Percentiles rank a stretch among this genome's conserved stretches.
Conservation (phyloP, 2,329 filamentous ascomycete genomes). For the Diaporthe batatas region DNA sequence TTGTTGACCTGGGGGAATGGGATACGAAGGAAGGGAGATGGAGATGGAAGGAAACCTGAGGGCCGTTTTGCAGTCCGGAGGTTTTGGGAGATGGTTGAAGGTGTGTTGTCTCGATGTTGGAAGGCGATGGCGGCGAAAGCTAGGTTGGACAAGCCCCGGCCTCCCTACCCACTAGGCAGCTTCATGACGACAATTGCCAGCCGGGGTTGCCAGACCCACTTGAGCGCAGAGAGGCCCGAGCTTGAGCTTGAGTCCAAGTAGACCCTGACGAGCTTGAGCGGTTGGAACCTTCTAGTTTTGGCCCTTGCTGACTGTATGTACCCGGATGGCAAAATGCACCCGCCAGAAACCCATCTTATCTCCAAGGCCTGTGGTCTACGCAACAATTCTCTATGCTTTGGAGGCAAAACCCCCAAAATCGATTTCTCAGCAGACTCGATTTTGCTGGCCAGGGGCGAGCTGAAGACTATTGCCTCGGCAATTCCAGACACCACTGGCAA, state of each 20-base stretch:
- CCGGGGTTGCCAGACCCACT: constrained; percentile 33
- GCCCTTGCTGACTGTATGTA: neutral
- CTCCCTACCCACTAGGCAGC: constrained; percentile 38
- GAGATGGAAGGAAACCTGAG: constrained; percentile 22
- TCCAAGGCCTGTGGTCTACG: neutral
- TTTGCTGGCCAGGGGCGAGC: constrained; percentile 11
- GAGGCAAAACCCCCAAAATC: neutral
- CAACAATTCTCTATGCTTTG: neutral
- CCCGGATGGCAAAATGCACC: constrained; percentile 3
- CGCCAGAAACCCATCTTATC: neutral
- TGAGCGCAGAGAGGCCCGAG: constrained; percentile 41
- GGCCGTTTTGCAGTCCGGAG: constrained; percentile 19
- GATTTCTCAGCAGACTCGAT: constrained; percentile 21
- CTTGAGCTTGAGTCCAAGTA: constrained; percentile 46
- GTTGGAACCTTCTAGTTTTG: constrained; percentile 25
- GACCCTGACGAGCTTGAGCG: constrained; percentile 41
- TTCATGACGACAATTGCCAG: constrained; percentile 40
- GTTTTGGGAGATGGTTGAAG: constrained; percentile 24
- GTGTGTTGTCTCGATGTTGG: constrained; percentile 33
- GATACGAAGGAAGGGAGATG: constrained; percentile 10
- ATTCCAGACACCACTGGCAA: neutral
- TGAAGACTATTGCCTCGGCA: constrained; percentile 5
- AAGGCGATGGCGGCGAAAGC: constrained; percentile 33
- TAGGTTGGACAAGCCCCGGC: constrained; percentile 29
- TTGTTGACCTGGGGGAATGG: constrained; percentile 25